A percentile compares a stretch with the other conserved stretches of the same genome.
phyloP scores from a whole-genome alignment of 495 filamentous ascomycete genomes.

The Tuber umbilicatum region DNA sequence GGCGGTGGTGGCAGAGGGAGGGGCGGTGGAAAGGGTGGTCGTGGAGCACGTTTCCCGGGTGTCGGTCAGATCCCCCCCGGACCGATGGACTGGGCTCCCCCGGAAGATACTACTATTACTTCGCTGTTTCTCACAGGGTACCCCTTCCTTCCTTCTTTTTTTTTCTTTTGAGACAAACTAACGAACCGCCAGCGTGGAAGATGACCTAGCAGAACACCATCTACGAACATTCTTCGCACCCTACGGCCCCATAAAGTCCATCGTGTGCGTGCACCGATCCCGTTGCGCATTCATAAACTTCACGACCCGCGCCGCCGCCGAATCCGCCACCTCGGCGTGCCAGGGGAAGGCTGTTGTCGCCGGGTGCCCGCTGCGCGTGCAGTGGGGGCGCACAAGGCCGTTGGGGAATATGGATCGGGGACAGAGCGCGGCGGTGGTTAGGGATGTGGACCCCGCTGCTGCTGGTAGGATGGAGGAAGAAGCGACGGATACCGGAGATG shows the following conservation, averaged over 20 bases:
- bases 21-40: slow-evolving; percentile 44
- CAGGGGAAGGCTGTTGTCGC: slow-evolving; percentile 77
- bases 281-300: slow-evolving; percentile 97
- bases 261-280: slow-evolving; percentile 92
- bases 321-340: slow-evolving; percentile 72
- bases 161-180: neutral
- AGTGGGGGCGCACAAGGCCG: slow-evolving; percentile 87
- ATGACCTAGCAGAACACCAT: slow-evolving; percentile 87
- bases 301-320: slow-evolving; percentile 69
- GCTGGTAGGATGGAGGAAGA: slow-evolving; percentile 35
- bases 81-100: slow-evolving; percentile 75
- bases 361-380: slow-evolving; percentile 78
- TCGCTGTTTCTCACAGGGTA: slow-evolving; percentile 84
- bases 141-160: neutral
- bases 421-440: slow-evolving; percentile 29
- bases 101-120: slow-evolving; percentile 72
- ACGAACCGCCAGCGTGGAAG: slow-evolving; percentile 56
- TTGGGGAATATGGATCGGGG: slow-evolving; percentile 70
- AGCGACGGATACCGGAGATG: slow-evolving; percentile 8
- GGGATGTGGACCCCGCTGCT: slow-evolving; percentile 44
- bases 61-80: slow-evolving; percentile 69
- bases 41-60: slow-evolving; percentile 59
- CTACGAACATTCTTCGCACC: slow-evolving; percentile 82
- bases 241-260: slow-evolving; percentile 77
- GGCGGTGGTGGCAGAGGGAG: slow-evolving; percentile 45